These are phyloP conservation scores for Colletotrichum paranaense DNA, from an alignment of 2,329 filamentous ascomycete species.

Conservation along the genomic window DNA sequence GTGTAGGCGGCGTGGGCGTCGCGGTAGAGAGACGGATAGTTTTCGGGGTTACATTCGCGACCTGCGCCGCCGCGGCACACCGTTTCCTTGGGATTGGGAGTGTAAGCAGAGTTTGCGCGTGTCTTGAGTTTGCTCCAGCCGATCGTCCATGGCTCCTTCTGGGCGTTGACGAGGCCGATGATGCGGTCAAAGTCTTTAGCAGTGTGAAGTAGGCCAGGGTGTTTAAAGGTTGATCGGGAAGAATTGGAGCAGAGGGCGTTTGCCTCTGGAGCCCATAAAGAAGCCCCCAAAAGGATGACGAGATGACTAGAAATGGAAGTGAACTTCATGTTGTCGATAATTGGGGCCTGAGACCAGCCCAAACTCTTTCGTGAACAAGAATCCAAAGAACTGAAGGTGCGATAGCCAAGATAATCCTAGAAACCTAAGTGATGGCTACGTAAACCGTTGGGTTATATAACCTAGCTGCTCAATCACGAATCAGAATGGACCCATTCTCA, in stretches of 20 bases:
- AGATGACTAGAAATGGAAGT: background rate
- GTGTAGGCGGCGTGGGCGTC: constrained; percentile 54
- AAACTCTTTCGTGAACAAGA: background rate
- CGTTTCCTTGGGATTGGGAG: constrained; percentile 41
- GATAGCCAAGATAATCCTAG: background rate
- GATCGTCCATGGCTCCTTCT: constrained; percentile 44
- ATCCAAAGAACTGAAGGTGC: too few relatives aligned
- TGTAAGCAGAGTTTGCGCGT: constrained; percentile 44
- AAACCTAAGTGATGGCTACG: too few relatives aligned
- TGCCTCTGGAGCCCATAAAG: background rate
- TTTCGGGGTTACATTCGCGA: constrained; percentile 36
- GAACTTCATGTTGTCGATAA: constrained; percentile 10
- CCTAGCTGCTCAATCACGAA: background rate
- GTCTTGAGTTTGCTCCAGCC: constrained; percentile 47
- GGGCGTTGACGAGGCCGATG: constrained; percentile 46
- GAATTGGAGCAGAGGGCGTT: background rate
- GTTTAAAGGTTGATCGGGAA: background rate
- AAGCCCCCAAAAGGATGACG: background rate
- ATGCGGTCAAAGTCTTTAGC: constrained; percentile 52
- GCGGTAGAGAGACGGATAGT: constrained; percentile 51
- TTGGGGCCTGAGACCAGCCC: background rate
- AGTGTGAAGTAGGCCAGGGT: constrained; percentile 46
- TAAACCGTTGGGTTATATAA: background rate
- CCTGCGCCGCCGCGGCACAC: constrained; percentile 46
- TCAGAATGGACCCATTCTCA: background rate